Evolutionary conservation across 305 asterid species (phyloP).

Genomic region (Rubia tinctorum): DNA sequence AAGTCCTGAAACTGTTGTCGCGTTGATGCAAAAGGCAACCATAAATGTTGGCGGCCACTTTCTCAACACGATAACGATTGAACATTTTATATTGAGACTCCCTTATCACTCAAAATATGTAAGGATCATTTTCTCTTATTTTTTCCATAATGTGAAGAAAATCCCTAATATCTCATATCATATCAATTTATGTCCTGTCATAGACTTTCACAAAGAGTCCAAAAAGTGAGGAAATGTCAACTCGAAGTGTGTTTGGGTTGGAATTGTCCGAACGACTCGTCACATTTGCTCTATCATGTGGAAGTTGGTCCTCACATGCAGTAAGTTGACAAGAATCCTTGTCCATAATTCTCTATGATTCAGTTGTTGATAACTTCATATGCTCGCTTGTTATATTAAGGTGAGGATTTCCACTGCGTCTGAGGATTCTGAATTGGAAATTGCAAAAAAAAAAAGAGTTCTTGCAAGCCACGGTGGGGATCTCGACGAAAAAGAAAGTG

Average conservation of each 20-base stretch:
- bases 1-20: constrained; percentile 60
- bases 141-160: neutral
- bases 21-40: constrained; percentile 77
- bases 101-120: constrained; percentile 75
- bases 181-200: constrained; percentile 18
- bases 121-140: constrained; percentile 17
- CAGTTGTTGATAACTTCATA: neutral
- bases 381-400: constrained; percentile 23
- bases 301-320: constrained; percentile 88
- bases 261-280: constrained; percentile 74
- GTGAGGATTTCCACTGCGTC: constrained; percentile 68
- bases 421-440: constrained; percentile 60
- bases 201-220: constrained; percentile 57
- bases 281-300: constrained; percentile 78
- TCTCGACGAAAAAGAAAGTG: constrained; percentile 37
- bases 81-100: constrained; percentile 70
- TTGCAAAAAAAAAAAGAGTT: constrained; percentile 61
- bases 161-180: neutral
- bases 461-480: constrained; percentile 67
- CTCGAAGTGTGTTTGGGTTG: constrained; percentile 51
- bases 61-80: constrained; percentile 65
- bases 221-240: constrained; percentile 47
- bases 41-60: constrained; percentile 67
- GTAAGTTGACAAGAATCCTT: constrained; percentile 35
- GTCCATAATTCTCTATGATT: neutral